Percentiles rank a stretch among this genome's conserved stretches.
Conservation (phyloP, 352 stramenopile genomes). For the Aphanomyces euteiches region DNA sequence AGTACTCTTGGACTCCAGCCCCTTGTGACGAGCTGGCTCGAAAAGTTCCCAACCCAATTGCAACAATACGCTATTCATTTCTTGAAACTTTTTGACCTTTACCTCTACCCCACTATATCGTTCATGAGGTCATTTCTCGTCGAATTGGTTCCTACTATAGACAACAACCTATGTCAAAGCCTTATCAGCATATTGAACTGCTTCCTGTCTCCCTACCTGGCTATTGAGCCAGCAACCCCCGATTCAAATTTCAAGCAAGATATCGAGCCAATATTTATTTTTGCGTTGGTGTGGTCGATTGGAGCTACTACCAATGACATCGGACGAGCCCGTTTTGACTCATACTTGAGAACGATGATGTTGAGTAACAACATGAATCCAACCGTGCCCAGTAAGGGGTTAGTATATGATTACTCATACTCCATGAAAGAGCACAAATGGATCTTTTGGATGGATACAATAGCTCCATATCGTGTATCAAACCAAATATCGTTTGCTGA, state of each 20-base stretch:
- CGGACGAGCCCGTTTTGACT: slow-evolving; percentile 84
- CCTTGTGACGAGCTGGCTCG: slow-evolving; percentile 89
- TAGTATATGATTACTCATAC: slow-evolving; percentile 91
- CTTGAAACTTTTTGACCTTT: slow-evolving; percentile 85
- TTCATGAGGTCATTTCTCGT: slow-evolving; percentile 84
- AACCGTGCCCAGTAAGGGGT: slow-evolving; percentile 49
- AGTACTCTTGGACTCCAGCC: slow-evolving; percentile 85
- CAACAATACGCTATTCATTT: slow-evolving; percentile 44
- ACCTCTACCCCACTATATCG: slow-evolving; percentile 80
- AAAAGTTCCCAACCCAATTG: slow-evolving; percentile 45
- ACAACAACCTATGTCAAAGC: slow-evolving; percentile 90
- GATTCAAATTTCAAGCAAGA: slow-evolving; percentile 69
- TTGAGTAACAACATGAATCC: slow-evolving; percentile 55
- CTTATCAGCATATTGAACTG: slow-evolving; percentile 93
- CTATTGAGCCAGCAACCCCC: slow-evolving; percentile 46
- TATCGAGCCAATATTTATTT: slow-evolving; percentile 88
- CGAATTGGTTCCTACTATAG: slow-evolving; percentile 89
- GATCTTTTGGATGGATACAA: slow-evolving; percentile 92
- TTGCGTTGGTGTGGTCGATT: slow-evolving; percentile 90
- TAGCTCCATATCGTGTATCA: slow-evolving; percentile 74
- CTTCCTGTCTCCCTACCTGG: slow-evolving; percentile 63
- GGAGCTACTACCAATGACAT: slow-evolving; percentile 87
- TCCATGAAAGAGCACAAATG: slow-evolving; percentile 86
- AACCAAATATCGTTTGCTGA: slow-evolving; percentile 78
- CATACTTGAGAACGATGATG: slow-evolving; percentile 85